Evolutionary conservation across 352 stramenopile species (phyloP), one percentile per base, ranked within the genome.

Genomic region (Globisporangium heterothallicum): DNA sequence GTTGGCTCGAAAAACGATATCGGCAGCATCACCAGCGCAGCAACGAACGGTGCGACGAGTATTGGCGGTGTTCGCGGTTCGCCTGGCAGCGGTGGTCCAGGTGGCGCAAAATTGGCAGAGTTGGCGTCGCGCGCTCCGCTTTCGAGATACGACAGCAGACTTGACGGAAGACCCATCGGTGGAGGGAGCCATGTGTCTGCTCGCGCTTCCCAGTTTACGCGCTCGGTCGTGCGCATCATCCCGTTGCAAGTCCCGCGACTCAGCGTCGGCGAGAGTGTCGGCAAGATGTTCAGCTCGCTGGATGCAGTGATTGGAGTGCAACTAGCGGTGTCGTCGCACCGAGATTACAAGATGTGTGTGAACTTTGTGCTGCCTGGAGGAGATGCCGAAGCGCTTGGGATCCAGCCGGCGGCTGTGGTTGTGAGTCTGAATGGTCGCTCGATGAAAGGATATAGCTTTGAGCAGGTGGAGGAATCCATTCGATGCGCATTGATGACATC

Each of bases 341-440:
- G 67, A 6, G 79, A 87, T 57, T 90, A 76, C 62, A 72, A 77
- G 35, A 74, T 66, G 24, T 78, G 72, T 40, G 77, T 88, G 19
- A 84, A 87, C 42, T 84, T 82, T 53, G 78, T 92, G 0, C 54
- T 74, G 4, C 67, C 71, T 1, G 73, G 64, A 0, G 84, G 67
- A 16, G 55, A 70, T 14, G 82, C 82, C 0, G 72, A 85, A 26
- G 44, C 53, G n/a, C 44, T 74, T 1, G 73, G 70, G 3, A 68
- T 92, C 21, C 63, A 72, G 21, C 62, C 66, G 4, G 82, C 63
- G 19, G 75, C 82, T 3, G 52, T 90, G 9, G 66, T 92, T 25
- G 64, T 88, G 13, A 64, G 69, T 5, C 38, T 92, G 3, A 78
- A 87, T 48, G 74, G 74, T 4, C 58, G 59, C 41, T 82, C 68